phyloP scores from a whole-genome alignment of 2,329 filamentous ascomycete genomes.

The Dothideomycetes sp. region DNA sequence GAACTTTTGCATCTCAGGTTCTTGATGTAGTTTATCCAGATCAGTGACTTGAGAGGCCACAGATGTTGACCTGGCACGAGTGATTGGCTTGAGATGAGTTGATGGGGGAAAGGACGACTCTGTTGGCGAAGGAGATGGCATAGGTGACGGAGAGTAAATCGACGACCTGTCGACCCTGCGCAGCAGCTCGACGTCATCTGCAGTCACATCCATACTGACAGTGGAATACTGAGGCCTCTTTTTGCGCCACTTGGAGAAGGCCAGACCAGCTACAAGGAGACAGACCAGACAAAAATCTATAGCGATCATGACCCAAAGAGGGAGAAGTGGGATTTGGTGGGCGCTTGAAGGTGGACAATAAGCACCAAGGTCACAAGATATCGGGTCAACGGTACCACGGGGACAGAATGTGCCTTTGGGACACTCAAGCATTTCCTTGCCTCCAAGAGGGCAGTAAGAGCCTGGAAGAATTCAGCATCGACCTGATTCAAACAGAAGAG shows the following conservation, averaged over 20 bases:
- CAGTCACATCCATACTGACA: constrained; percentile 16
- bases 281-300: constrained; percentile 37
- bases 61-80: constrained; percentile 4
- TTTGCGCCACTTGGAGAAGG: constrained; percentile 30
- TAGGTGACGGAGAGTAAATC: constrained; percentile 12
- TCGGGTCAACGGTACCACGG: constrained; percentile 39
- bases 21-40: constrained; percentile 20
- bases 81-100: not conserved
- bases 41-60: constrained; percentile 19
- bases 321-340: constrained; percentile 37
- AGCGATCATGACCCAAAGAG: constrained; percentile 34
- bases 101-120: constrained; percentile 2
- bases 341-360: constrained; percentile 38
- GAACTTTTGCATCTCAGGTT: constrained; percentile 39
- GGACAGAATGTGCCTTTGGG: constrained; percentile 45
- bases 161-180: constrained; percentile 17
- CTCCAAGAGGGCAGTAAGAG: constrained; percentile 39
- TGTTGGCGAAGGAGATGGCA: constrained; percentile 24
- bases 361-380: constrained; percentile 39
- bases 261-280: constrained; percentile 27
- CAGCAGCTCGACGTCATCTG: constrained; percentile 23
- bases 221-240: constrained; percentile 20
- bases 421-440: constrained; percentile 35
- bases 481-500: not conserved
- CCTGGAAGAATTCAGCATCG: not conserved